Base-by-base conservation (phyloP, 2,329 filamentous ascomycete genomes). In the Nemania diffusa region DNA sequence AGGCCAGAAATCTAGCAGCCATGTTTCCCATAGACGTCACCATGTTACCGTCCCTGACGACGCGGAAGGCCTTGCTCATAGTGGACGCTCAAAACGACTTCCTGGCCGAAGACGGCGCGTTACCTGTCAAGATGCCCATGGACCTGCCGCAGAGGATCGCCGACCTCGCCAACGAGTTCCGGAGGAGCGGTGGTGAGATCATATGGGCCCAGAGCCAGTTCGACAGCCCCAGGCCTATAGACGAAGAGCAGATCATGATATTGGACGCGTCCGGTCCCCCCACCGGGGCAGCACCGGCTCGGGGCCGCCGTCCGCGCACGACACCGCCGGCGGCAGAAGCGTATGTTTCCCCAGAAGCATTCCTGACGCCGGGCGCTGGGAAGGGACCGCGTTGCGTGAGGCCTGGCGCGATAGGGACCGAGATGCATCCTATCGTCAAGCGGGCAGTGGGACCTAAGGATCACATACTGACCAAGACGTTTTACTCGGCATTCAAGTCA, bases 21-120 rank as follows among this genome's bases (percentile, higher is more conserved):
- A 87, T 88, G 81, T 87, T 90, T 74, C 77, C 85, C 68, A 88
- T 90, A 76, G 85, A 89, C 72, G 79, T 83, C 44, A 78, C 84
- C 52, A 81, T 83, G 40, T 81, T 90, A 22, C 88, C 88, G 11
- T 80, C 85, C 56, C 79, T 91, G 59, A 82, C 80, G 32, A 88
- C 88, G 8, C 84, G 88, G 58, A 88, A 87, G 80, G 95, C 93
- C 0, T 84, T 99, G 50, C 83, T 98, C 22, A 82, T 97, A 20
- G 85, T 97, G 70, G 95, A 97, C 75, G 87, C 97, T 40, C 96
- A 98, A 76, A 93, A 97, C 74, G 95, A 97, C 78, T 97, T 98
- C 75, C 81, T 97, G 65, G 84, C 88, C 6, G 81, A 87, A 1
- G 84, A 88, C 57, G 91, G 92, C 62, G 87, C 89, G 27, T 80